These are phyloP conservation scores for Trichoderma atroviride DNA, from an alignment of 2,329 filamentous ascomycete genomes.

Conservation along the genomic window DNA sequence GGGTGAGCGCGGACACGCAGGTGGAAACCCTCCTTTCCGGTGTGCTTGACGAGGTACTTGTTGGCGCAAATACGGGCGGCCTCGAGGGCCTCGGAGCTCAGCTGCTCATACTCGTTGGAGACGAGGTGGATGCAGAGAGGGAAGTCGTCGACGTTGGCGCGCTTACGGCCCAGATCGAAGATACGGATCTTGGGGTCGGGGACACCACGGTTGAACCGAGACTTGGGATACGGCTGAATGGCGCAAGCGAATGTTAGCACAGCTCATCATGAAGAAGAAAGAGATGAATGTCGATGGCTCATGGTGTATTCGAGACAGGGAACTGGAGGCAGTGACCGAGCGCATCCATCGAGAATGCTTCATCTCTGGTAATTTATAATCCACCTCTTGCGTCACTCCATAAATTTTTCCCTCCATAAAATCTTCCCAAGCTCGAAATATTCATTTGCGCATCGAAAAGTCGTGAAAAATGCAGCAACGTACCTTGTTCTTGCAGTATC, in stretches of 20 bases:
- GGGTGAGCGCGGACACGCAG: constrained; percentile 87
- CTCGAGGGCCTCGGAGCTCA: constrained; percentile 99
- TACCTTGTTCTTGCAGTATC: constrained; percentile 99
- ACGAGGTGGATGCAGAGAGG: constrained; percentile 98
- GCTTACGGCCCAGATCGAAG: constrained; percentile 99
- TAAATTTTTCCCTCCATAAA: constrained; percentile 12
- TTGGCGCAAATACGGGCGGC: constrained; percentile 99
- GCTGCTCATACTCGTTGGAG: constrained; percentile 99
- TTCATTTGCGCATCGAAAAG: constrained; percentile 17
- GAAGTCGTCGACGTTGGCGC: constrained; percentile 98
- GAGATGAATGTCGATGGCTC: not conserved
- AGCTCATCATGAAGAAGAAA: not conserved
- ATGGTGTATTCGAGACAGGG: not conserved
- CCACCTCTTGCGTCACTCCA: constrained; percentile 24
- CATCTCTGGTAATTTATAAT: constrained; percentile 9
- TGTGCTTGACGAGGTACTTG: constrained; percentile 83
- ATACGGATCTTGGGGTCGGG: constrained; percentile 84
- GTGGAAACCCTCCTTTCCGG: constrained; percentile 75
- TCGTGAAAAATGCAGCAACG: constrained; percentile 40
- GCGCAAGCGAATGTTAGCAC: constrained; percentile 24
- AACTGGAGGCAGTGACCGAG: not conserved
- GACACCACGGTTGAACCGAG: constrained; percentile 99
- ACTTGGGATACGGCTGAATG: constrained; percentile 92
- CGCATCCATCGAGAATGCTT: constrained; percentile 12
- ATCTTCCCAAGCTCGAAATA: constrained; percentile 21